Evolutionary conservation across 2,329 filamentous ascomycete species (phyloP).

Genomic region (Penicillium sp.): DNA sequence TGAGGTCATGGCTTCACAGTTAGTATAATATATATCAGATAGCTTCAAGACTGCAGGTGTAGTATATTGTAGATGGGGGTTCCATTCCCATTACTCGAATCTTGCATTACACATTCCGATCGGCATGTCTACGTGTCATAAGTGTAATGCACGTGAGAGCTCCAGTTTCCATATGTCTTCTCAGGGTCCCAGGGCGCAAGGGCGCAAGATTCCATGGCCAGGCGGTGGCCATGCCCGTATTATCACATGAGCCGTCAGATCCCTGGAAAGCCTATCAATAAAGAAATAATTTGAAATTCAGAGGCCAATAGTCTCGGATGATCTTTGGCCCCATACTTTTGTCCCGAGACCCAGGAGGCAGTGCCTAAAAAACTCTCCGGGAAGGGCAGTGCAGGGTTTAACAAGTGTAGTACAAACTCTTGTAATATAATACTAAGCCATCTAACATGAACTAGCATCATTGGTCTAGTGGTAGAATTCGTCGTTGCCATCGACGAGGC

Average conservation of each 20-base stretch:
- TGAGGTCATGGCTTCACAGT: too few relatives aligned
- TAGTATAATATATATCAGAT: too few relatives aligned
- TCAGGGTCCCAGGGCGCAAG: too few relatives aligned
- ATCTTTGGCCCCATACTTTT: neutral
- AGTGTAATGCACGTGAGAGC: too few relatives aligned
- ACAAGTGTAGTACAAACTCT: too few relatives aligned
- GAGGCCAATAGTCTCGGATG: neutral
- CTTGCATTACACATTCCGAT: too few relatives aligned
- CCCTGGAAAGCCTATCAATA: neutral
- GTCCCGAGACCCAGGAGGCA: neutral
- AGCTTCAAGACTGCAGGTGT: too few relatives aligned
- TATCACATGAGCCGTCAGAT: neutral
- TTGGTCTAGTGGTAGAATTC: conserved; percentile 49
- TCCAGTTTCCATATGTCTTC: too few relatives aligned
- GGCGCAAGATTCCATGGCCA: too few relatives aligned
- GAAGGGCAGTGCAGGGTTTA: neutral
- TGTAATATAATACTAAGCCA: too few relatives aligned
- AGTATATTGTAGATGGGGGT: too few relatives aligned
- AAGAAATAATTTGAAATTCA: neutral
- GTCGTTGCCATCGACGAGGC: conserved; percentile 48
- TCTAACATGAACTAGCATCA: conserved; percentile 31
- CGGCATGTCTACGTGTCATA: too few relatives aligned
- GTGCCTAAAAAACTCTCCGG: neutral
- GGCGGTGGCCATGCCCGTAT: neutral
- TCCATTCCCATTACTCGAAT: neutral